Evolutionary conservation across 306 rosid species (phyloP), one percentile per base, ranked within the genome.

Genomic region (Bauhinia variegata): DNA sequence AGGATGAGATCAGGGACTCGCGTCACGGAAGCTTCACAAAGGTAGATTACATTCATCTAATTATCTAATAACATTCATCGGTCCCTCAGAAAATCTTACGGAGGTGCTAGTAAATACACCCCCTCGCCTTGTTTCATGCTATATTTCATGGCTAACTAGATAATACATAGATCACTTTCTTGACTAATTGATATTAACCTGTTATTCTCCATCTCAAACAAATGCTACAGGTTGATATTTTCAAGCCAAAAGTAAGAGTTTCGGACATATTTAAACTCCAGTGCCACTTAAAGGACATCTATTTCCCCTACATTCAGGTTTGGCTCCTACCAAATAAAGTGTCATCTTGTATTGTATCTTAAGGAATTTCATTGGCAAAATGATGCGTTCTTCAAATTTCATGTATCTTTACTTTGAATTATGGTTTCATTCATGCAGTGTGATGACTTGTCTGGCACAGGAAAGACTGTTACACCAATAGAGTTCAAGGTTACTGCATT

Each of bases 271-370:
- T 12, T 63, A 70, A 58, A 65, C 82, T 87, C 42, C 82, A 34
- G 43, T 87, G 87, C 81, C 69, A 50, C 76, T 73, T 87, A 28
- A 87, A 87, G 75, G 89, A 87, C 62, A 82, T 84, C 41, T 87
- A 87, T 62, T 87, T 84, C 43, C 92, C 92, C 1, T 87, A 87
- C 58, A 82, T 87, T 67, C 89, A 87, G 92, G 92, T 84, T 60
- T 58, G 59, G 32, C 46, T 60, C 43, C 43, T 48, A 3, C 57
- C n/a, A 6, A 18, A 37, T 57, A 5, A 57, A 76, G 56, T 23
- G 32, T 32, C 18, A 23, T 23, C 28, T 23, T 23, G 28, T 23
- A 23, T 23, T 23, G 28, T 23, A 23, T 23, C 28, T 23, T 23
- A 1, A 8, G 38, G 1, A 34, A 46, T 8, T 17, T 19, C 10